Conservation (phyloP, 1,139 yeast genomes). For the Sugiyamaella japonica region DNA sequence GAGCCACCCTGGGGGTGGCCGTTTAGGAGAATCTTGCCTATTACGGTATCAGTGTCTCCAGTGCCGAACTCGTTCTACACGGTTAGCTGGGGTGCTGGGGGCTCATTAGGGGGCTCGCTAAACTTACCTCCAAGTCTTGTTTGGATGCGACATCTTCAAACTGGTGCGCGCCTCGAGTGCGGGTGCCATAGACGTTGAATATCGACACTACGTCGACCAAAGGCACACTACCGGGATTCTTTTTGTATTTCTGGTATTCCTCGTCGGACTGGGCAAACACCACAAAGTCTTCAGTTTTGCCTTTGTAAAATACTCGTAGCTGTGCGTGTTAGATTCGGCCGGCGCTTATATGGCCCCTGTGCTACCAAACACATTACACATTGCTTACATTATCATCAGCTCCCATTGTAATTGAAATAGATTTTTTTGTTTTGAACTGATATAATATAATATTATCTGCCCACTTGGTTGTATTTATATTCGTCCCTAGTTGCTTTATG, state of each 20-base stretch:
- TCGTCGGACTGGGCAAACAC: conserved; percentile 61
- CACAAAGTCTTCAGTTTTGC: conserved; percentile 58
- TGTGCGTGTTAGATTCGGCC: conserved; percentile 6
- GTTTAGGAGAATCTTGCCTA: conserved; percentile 54
- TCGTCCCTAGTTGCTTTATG: neutral
- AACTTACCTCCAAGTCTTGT: conserved; percentile 49
- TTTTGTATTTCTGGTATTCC: conserved; percentile 50
- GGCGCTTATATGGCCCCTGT: no score
- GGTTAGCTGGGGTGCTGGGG: no score
- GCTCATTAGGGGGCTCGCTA: no score
- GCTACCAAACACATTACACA: neutral
- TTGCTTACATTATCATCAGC: neutral
- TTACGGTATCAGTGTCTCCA: conserved; percentile 42
- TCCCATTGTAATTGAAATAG: neutral
- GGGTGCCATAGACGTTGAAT: conserved; percentile 61
- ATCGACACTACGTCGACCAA: conserved; percentile 63
- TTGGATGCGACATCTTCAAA: conserved; percentile 72
- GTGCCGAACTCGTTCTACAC: conserved; percentile 57
- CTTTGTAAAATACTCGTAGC: conserved; percentile 57
- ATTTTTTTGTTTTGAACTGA: neutral
- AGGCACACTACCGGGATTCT: conserved; percentile 54
- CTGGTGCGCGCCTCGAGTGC: conserved; percentile 64
- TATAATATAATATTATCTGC: neutral
- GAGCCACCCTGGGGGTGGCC: conserved; percentile 52
- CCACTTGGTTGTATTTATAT: neutral